Evolutionary conservation across 306 rosid genomes (phyloP).

Genomic region (Trichosanthes truncata): DNA sequence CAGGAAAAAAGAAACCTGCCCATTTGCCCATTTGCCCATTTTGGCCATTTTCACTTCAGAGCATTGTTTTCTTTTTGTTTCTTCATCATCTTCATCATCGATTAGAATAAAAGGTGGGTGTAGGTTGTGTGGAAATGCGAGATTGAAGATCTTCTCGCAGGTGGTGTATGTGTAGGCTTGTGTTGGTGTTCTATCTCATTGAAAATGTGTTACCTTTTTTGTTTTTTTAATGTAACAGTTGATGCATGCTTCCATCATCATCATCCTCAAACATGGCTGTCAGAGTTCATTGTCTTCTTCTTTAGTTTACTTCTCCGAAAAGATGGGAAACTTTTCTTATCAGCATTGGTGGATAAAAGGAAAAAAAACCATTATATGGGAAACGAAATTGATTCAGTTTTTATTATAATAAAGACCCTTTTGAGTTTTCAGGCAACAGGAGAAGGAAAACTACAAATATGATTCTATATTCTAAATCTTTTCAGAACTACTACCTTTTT

Average conservation of each 20-base stretch:
- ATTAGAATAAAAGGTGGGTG: constrained; percentile 3
- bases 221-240: background rate
- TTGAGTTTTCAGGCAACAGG: background rate
- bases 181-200: background rate
- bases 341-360: background rate
- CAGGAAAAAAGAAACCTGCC: background rate
- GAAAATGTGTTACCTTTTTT: background rate
- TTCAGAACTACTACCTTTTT: background rate
- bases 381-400: background rate
- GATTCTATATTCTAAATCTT: background rate
- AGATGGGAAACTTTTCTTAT: background rate
- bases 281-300: constrained; percentile 6
- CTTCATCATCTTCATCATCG: background rate
- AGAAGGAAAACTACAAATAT: background rate
- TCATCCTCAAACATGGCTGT: background rate
- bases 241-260: background rate
- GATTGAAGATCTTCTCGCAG: background rate
- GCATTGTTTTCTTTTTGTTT: background rate
- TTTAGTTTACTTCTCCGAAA: background rate
- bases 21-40: background rate
- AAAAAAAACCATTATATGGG: background rate
- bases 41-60: background rate
- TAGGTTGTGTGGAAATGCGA: background rate
- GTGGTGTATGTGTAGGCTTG: background rate
- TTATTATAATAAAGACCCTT: background rate